Conservation (phyloP, 2,329 filamentous ascomycete species). For the Trichophyton verrucosum region DNA sequence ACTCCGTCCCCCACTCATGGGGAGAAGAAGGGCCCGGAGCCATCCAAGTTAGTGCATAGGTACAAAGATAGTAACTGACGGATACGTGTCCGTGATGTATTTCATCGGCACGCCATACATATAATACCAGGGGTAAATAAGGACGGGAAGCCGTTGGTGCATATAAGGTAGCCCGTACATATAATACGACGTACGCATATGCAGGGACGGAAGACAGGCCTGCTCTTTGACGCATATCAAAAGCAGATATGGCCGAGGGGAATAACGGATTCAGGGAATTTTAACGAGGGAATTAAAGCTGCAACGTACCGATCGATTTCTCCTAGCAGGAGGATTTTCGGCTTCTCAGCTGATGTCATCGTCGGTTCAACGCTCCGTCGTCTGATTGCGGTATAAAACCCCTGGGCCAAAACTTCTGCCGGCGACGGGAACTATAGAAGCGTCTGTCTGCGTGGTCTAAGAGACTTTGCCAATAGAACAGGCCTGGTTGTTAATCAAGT, state of each 20-base stretch:
- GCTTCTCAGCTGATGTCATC: slow-evolving; percentile 27
- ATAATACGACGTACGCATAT: not conserved
- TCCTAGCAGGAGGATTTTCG: slow-evolving; percentile 52
- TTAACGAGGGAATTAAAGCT: not conserved
- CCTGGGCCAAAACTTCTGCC: not conserved
- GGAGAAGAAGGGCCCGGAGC: not conserved
- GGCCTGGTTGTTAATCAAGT: not conserved
- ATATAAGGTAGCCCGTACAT: not conserved
- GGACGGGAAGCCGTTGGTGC: not conserved
- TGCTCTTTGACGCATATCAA: not conserved
- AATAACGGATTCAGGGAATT: not conserved
- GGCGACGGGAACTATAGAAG: not conserved
- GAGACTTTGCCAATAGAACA: not conserved
- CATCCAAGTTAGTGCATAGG: not conserved
- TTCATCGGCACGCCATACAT: not conserved
- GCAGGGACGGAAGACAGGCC: not conserved
- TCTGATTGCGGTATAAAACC: not conserved
- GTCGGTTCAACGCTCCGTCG: not conserved
- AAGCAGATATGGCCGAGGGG: not conserved
- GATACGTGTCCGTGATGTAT: not conserved
- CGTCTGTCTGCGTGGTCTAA: not conserved
- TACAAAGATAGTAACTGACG: not conserved
- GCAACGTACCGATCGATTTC: slow-evolving; percentile 49
- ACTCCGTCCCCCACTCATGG: not conserved
- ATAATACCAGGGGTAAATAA: not conserved